Conservation (phyloP, 2,329 filamentous ascomycete genomes). For the Ascochyta rabiei region DNA sequence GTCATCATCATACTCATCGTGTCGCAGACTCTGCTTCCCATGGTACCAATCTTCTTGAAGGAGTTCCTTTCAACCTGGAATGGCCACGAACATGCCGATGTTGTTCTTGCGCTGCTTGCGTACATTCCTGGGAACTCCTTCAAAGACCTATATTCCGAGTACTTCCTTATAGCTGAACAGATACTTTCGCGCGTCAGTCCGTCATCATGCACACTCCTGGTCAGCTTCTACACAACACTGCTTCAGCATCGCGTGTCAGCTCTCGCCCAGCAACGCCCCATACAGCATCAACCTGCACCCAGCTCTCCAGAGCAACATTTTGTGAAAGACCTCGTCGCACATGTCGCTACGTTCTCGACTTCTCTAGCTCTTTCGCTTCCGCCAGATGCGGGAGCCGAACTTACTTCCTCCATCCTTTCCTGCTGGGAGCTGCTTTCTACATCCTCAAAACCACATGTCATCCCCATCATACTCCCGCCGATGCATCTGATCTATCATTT, state of each 20-base stretch:
- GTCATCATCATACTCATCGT: background rate
- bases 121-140: conserved; percentile 58
- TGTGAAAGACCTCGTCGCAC: conserved; percentile 39
- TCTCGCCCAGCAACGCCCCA: conserved; percentile 34
- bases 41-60: conserved; percentile 41
- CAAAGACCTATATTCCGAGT: conserved; percentile 47
- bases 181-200: conserved; percentile 47
- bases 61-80: conserved; percentile 48
- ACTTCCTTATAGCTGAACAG: conserved; percentile 50
- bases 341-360: conserved; percentile 40
- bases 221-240: conserved; percentile 71
- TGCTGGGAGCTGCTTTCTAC: conserved; percentile 70
- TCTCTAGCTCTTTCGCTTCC: conserved; percentile 40
- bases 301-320: conserved; percentile 50
- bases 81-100: conserved; percentile 37
- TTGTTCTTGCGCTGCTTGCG: conserved; percentile 60
- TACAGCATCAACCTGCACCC: conserved; percentile 18
- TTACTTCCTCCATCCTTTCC: conserved; percentile 62
- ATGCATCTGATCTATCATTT: conserved; percentile 72
- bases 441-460: conserved; percentile 37
- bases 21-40: conserved; percentile 39
- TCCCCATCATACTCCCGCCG: conserved; percentile 72
- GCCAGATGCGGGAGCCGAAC: conserved; percentile 39
- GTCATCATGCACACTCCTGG: conserved; percentile 63
- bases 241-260: conserved; percentile 61